A percentile compares a stretch with the other conserved stretches of the same genome.
Conservation (phyloP, 306 rosid genomes). For the Prunus mume region DNA sequence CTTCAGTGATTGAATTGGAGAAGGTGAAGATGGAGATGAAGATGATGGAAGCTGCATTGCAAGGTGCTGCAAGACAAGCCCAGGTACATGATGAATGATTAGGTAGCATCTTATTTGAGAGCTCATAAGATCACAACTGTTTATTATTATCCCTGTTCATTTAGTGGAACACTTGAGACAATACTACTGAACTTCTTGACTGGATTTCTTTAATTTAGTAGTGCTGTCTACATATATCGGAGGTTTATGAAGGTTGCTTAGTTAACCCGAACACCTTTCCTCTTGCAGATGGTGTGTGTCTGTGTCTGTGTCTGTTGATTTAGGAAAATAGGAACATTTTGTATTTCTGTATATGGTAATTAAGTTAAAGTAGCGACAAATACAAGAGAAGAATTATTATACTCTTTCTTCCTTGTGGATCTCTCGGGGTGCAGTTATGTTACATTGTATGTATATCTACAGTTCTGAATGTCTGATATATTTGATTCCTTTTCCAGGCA, state of each 20-base stretch:
- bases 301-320: not conserved
- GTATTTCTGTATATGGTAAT: not conserved
- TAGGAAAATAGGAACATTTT: not conserved
- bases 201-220: not conserved
- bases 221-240: not conserved
- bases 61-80: conserved; percentile 98
- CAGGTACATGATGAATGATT: conserved; percentile 61
- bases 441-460: conserved; percentile 2
- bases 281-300: not conserved
- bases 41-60: conserved; percentile 96
- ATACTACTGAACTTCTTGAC: conserved; percentile 1
- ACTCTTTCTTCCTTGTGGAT: not conserved
- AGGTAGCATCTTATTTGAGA: conserved; percentile 21
- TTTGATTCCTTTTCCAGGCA: conserved; percentile 48
- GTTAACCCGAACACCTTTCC: not conserved
- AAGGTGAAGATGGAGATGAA: conserved; percentile 76
- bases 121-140: conserved; percentile 9
- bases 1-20: conserved; percentile 61
- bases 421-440: not conserved
- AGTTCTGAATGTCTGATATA: not conserved
- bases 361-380: not conserved
- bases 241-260: not conserved
- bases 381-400: not conserved
- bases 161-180: not conserved
- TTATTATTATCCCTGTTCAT: conserved; percentile 3